Base-by-base conservation (phyloP, 2,329 filamentous ascomycete genomes). In the Pseudophaeomoniella oleicola region DNA sequence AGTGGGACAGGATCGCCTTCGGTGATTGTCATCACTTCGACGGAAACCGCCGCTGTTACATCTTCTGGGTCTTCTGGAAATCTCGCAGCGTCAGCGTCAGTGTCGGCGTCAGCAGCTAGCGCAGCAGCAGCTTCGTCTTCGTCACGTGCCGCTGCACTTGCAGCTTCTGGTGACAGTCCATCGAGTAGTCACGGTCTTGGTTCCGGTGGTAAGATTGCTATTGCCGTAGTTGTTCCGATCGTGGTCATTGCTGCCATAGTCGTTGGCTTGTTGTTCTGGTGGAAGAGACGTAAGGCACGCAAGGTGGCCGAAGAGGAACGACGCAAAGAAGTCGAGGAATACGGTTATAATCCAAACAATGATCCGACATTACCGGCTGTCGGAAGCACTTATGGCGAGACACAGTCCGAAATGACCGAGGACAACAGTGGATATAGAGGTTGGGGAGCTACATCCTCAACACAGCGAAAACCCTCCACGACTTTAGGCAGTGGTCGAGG, bases 261-360 rank as follows among this genome's bases (percentile, higher is more conserved):
- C 2, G 58, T 88, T 5, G 75, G 73, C 3, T 81, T 77, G 4
- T 67, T 94, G 17, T 86, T 82, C 57, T 75, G 88, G 52, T 98
- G 86, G 85, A 77, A 83, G 54, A 86, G 77, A 63, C 80, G 86
- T 44, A 93, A 92, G 63, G 78, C 82, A 50, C 76, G 78, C 44
- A 90, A 85, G 65, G 75, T 76, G 44, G 81, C 80, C 11, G 85
- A 90, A 52, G 90, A 94, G 54, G 76, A 87, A 50, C 75, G 90
- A 35, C 75, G 87, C 44, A 94, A 94, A 63, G 90, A 98, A 59
- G 86, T 94, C 9, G 88, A 96, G 56, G 90, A 96, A 54, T 96
- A 96, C 55, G 80, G 82, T 19, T 96, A 87, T 66, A 96, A 96
- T 57, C 90, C 90, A n/a, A 96, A 96, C 59, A 79, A 86, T 41